Conservation (phyloP, 2,329 filamentous ascomycete species). For the Lachnellula hyalina region DNA sequence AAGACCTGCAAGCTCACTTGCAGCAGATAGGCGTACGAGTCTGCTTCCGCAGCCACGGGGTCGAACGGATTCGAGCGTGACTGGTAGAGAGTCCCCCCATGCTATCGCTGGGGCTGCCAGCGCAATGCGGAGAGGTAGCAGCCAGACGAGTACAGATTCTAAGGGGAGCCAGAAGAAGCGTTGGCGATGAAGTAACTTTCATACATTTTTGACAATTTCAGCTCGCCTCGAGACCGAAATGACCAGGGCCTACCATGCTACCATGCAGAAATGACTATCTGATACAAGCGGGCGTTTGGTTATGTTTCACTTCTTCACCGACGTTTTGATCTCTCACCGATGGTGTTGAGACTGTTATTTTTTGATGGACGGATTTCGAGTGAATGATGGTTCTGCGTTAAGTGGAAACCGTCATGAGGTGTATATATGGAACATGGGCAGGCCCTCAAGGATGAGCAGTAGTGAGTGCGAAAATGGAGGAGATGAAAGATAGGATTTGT, state of each 20-base stretch:
- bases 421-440: neutral
- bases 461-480: neutral
- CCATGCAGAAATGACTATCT: neutral
- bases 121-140: slow-evolving; percentile 33
- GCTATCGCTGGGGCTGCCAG: slow-evolving; percentile 41
- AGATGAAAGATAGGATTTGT: neutral
- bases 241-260: neutral
- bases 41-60: slow-evolving; percentile 44
- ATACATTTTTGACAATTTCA: neutral
- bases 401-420: neutral
- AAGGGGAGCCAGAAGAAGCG: slow-evolving; percentile 22
- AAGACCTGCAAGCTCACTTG: slow-evolving; percentile 54
- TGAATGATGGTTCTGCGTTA: neutral
- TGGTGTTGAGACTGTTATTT: neutral
- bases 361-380: neutral
- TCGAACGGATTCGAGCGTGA: slow-evolving; percentile 27
- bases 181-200: slow-evolving; percentile 18
- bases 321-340: neutral
- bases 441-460: neutral
- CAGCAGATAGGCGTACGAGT: slow-evolving; percentile 46
- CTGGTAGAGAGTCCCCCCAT: slow-evolving; percentile 46
- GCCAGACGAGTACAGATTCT: slow-evolving; percentile 21
- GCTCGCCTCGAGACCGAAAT: neutral
- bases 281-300: neutral
- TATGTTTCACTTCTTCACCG: neutral